Base-by-base conservation (phyloP, 106 monocot genomes). In the Xerophyta viscosa region DNA sequence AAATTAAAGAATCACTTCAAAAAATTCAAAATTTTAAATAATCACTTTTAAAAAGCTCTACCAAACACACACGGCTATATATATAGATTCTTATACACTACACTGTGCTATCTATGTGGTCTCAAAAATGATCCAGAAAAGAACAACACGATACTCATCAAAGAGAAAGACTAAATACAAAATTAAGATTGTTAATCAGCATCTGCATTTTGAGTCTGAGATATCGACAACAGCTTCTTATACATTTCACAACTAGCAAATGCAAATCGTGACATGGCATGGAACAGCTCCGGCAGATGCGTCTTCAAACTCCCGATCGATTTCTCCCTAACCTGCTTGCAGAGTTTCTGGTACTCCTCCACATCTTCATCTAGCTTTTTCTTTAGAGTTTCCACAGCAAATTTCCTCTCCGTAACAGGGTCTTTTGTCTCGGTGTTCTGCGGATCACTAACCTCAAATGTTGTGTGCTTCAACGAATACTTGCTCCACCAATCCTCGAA, bases 251-350 rank as follows among this genome's bases (percentile, higher is more conserved):
- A 64, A 20, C 77, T 74, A 0, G 61, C 56, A 0, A n/a, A 19
- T 1, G 84, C 33, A 41, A 96, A 96, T 0, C 76, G 84, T 0
- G 67, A 61, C 65, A 96, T 43, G 2, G 78, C 69, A 2, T 81
- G 57, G 49, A 89, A 96, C 8, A 96, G 73, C 65, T 96, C 96
- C 0, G 89, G 88, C 70, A 96, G 33, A 39, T 82, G 72, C 15
- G 68, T 79, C 30, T 64, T 75, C 4, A 96, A 48, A 30, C 71
- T 79, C 14, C 41, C 66, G 1, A 82, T 4, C 2, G 96, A 78
- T 39, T 79, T 96, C 66, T 89, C 96, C 21, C 96, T 76, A 22
- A 85, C 84, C 64, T 89, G 85, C 59, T 77, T 89, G 65, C 89
- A 78, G 3, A 71, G 26, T 26, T 30, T 72, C 27, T 2, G 29